Conservation (phyloP, 495 filamentous ascomycete genomes). For the Arthonia radiata region DNA sequence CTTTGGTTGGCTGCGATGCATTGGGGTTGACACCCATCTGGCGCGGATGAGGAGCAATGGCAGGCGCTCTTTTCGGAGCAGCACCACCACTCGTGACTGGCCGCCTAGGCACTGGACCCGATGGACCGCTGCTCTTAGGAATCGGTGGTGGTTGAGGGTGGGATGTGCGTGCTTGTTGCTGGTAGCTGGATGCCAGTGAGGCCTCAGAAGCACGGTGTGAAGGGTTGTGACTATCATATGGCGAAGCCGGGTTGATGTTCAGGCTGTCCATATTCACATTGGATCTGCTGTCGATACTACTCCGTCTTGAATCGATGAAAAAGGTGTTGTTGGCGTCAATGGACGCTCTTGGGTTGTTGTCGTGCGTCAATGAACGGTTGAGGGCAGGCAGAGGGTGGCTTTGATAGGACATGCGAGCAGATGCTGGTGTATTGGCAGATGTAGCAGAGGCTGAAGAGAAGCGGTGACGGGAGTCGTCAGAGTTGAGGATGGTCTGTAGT, state of each 20-base stretch:
- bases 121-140: no score
- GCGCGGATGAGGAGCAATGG: no score
- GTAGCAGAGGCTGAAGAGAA: no score
- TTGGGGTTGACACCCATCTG: slow-evolving; percentile 37
- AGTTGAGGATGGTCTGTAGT: no score
- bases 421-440: no score
- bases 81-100: slow-evolving; percentile 34
- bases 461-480: no score
- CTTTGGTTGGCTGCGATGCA: slow-evolving; percentile 56
- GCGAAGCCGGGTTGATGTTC: slow-evolving; percentile 36
- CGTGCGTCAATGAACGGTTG: no score
- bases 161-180: slow-evolving; percentile 26
- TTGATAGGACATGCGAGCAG: neutral
- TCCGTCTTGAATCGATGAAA: slow-evolving; percentile 31
- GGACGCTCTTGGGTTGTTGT: no score
- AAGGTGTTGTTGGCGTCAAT: slow-evolving; percentile 1
- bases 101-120: slow-evolving; percentile 20
- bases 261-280: slow-evolving; percentile 45
- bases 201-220: slow-evolving; percentile 59
- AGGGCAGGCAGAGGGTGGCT: slow-evolving; percentile 2
- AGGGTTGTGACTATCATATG: slow-evolving; percentile 42
- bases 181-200: slow-evolving; percentile 40
- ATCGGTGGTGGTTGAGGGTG: slow-evolving; percentile 25
- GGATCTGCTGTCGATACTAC: slow-evolving; percentile 55
- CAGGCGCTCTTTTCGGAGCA: slow-evolving; percentile 40